A percentile compares a stretch with the other conserved stretches of the same genome.
These are phyloP conservation scores for Penicillium sp. DNA, from an alignment of 2,329 filamentous ascomycete species.

Conservation along the genomic window DNA sequence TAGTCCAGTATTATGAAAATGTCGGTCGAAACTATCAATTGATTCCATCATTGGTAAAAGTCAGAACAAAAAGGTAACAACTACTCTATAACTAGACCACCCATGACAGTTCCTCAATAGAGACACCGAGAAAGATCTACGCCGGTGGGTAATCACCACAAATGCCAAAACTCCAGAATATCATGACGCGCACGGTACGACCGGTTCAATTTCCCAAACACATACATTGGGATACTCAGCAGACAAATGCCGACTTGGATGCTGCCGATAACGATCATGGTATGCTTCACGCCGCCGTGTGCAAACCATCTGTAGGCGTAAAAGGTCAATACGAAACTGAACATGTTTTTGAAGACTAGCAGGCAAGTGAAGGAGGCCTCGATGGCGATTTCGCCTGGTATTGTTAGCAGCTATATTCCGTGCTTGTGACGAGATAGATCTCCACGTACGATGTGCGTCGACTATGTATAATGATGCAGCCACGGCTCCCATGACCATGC, in stretches of 20 bases:
- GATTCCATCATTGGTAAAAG: no score
- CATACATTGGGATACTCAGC: constrained; percentile 63
- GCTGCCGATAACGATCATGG: constrained; percentile 66
- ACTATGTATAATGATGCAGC: constrained; percentile 82
- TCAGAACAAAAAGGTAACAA: no score
- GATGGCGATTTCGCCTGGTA: constrained; percentile 65
- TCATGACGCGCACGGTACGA: constrained; percentile 2
- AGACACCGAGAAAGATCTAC: background rate
- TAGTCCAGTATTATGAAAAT: no score
- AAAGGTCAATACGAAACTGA: constrained; percentile 79
- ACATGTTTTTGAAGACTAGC: constrained; percentile 91
- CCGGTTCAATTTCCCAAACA: constrained; percentile 3
- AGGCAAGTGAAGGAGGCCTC: constrained; percentile 88
- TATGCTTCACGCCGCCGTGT: constrained; percentile 48
- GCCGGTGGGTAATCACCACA: no score
- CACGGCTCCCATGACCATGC: constrained; percentile 88
- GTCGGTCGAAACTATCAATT: no score
- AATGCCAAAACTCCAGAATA: constrained; percentile 3
- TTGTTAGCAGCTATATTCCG: constrained; percentile 8
- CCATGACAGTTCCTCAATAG: no score
- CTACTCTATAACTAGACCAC: no score
- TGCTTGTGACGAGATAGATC: background rate
- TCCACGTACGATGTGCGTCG: constrained; percentile 72
- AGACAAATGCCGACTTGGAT: constrained; percentile 74
- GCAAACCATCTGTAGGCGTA: constrained; percentile 80